phyloP scores from a whole-genome alignment of 177 flowering plant species.

The Vitis hybrid region DNA sequence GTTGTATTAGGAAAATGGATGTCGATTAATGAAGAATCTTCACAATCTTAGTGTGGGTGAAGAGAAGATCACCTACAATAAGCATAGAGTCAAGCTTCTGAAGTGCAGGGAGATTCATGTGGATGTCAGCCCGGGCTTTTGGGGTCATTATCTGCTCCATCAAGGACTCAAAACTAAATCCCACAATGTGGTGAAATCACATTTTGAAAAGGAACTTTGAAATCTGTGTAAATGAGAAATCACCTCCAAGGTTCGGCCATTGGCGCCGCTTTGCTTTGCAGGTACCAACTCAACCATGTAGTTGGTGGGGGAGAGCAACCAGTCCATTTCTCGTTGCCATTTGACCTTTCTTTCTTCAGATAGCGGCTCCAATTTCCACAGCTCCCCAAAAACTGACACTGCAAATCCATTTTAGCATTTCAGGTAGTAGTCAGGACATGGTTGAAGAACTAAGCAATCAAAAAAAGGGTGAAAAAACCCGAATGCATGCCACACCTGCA shows the following conservation, averaged over 20 bases:
- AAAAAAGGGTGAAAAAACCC: not conserved
- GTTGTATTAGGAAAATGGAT: not conserved
- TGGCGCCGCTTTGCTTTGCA: slow-evolving; percentile 68
- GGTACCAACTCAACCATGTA: slow-evolving; percentile 97
- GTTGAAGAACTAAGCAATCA: not conserved
- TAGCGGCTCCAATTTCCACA: slow-evolving; percentile 95
- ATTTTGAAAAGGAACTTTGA: not conserved
- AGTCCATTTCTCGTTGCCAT: slow-evolving; percentile 87
- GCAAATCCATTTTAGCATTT: slow-evolving; percentile 22
- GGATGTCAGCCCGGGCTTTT: slow-evolving; percentile 80
- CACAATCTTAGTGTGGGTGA: slow-evolving; percentile 1
- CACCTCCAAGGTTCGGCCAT: slow-evolving; percentile 81
- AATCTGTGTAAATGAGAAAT: not conserved
- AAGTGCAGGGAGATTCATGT: slow-evolving; percentile 95
- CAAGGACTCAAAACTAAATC: slow-evolving; percentile 2
- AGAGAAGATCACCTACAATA: slow-evolving; percentile 57
- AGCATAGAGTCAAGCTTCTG: slow-evolving; percentile 93
- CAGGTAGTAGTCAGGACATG: not conserved
- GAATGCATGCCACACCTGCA: slow-evolving; percentile 46
- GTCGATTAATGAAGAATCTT: not conserved
- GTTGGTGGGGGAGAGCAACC: slow-evolving; percentile 91
- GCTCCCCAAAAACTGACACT: slow-evolving; percentile 91
- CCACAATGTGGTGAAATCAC: not conserved
- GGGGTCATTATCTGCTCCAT: slow-evolving; percentile 88
- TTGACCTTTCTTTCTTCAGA: slow-evolving; percentile 68